Base-by-base conservation (phyloP, 176 grass and related monocot genomes). In the Paspalum vaginatum region DNA sequence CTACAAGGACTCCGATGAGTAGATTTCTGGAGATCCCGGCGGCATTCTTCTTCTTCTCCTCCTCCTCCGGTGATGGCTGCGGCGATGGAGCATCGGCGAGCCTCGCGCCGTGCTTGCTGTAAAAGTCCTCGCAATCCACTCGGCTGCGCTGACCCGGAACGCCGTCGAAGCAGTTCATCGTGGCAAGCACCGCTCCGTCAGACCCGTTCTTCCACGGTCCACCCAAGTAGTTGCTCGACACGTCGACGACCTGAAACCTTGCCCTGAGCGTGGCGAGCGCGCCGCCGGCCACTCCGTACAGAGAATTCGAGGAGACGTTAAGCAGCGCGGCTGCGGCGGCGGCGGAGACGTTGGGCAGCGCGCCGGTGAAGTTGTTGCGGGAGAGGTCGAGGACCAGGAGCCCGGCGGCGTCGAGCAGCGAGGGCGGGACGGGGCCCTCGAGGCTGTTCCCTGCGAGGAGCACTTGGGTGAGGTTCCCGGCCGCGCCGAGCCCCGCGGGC, bases 191-290 rank as follows among this genome's bases (percentile, higher is more conserved):
- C 13, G 61, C 22, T n/a, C 40, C 70, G 68, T 88, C 81, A 21
- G 82, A 90, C 40, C 17, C 70, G 26, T 53, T 66, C 73, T 53
- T 66, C 73, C 68, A 81, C 25, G 53, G 1, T 13, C 81, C 96
- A 9, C 82, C 79, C 45, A 99, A 82, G 83, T 99, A 99, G 79
- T 99, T 99, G 78, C 63, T 40, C 0, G 96, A 99, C 54, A 99
- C 73, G 75, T 99, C 92, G 38, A 90, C 88, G 47, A 86, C 37
- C 68, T 52, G 61, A 49, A 93, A 99, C 57, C 80, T 79, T 38
- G 11, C 45, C 16, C 51, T 61, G 72, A 93, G 78, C 22, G 50
- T 14, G 26, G 11, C 79, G 46, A 91, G 47, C 48, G 72, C 77
- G 6, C 51, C 52, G 20, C 21, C 47, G 17, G 86, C 74, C 13